A percentile compares a stretch with the other conserved stretches of the same genome.
These are phyloP conservation scores for Pleodorina starrii DNA, from an alignment of 139 green algal genomes.

Conservation along the genomic window DNA sequence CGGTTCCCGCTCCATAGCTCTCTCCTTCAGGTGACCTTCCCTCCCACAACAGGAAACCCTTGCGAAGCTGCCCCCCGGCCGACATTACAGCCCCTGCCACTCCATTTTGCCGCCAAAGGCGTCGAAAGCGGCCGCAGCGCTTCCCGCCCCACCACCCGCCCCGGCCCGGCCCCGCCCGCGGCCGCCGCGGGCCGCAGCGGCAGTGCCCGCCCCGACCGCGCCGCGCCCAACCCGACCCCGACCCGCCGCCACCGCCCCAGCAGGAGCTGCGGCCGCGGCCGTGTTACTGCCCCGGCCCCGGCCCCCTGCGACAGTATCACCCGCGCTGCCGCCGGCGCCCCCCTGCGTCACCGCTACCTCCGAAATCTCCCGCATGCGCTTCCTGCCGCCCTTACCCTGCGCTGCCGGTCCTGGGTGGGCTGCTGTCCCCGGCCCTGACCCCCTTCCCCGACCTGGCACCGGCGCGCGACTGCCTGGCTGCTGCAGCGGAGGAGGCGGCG, in stretches of 20 bases:
- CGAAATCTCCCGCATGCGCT: neutral
- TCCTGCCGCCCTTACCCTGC: neutral
- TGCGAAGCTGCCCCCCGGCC: neutral
- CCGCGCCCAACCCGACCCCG: neutral
- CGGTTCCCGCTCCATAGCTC: too few relatives aligned
- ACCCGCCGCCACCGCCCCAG: neutral
- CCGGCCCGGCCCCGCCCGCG: neutral
- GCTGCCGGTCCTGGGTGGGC: too few relatives aligned
- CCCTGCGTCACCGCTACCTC: neutral
- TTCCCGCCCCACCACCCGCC: neutral
- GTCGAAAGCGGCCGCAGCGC: neutral
- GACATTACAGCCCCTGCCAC: conserved; percentile 29
- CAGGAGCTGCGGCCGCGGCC: neutral
- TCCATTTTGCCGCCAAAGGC: conserved; percentile 10
- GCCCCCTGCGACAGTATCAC: neutral
- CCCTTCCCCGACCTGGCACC: too few relatives aligned
- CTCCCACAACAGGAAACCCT: too few relatives aligned
- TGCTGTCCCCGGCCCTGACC: neutral
- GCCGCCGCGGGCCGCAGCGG: neutral
- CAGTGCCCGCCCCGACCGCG: neutral
- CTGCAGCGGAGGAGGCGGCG: too few relatives aligned
- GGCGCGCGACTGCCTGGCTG: too few relatives aligned
- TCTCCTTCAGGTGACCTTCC: too few relatives aligned
- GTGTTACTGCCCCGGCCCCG: neutral
- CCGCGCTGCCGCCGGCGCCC: neutral